Conservation (phyloP, 148 eudicot genomes). For the Vaccinium vitisidaea region DNA sequence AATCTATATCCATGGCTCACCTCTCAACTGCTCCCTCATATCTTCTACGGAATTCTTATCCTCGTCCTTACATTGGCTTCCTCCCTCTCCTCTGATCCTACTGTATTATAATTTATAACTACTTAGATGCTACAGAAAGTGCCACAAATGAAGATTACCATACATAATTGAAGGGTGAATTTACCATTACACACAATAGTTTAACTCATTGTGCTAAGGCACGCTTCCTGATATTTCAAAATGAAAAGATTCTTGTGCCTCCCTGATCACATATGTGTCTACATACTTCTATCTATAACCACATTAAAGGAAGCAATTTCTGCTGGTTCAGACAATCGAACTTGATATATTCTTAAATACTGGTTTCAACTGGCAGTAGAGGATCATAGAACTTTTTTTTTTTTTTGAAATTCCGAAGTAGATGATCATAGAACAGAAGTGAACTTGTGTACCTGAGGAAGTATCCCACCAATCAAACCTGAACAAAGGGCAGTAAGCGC, state of each 20-base stretch:
- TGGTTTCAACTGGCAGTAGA: background rate
- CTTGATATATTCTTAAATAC: background rate
- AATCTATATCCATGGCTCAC: background rate
- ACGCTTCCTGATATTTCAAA: background rate
- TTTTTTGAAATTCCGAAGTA: background rate
- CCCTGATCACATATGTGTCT: background rate
- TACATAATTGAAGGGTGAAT: background rate
- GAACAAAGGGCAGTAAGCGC: conserved; percentile 67
- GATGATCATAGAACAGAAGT: background rate
- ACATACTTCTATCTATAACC: background rate
- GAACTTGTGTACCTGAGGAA: conserved; percentile 56
- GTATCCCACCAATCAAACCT: conserved; percentile 61
- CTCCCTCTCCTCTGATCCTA: background rate
- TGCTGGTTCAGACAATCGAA: background rate
- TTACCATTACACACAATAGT: background rate
- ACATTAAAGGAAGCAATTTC: background rate
- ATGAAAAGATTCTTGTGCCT: background rate
- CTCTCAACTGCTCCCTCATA: background rate
- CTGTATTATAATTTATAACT: background rate
- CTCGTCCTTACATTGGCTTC: background rate
- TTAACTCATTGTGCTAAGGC: background rate
- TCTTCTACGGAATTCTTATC: background rate
- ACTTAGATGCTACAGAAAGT: background rate
- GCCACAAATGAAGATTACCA: background rate
- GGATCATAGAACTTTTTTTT: background rate